Evolutionary conservation across 345 rosid species (phyloP).

Genomic region (Turritis glabra): DNA sequence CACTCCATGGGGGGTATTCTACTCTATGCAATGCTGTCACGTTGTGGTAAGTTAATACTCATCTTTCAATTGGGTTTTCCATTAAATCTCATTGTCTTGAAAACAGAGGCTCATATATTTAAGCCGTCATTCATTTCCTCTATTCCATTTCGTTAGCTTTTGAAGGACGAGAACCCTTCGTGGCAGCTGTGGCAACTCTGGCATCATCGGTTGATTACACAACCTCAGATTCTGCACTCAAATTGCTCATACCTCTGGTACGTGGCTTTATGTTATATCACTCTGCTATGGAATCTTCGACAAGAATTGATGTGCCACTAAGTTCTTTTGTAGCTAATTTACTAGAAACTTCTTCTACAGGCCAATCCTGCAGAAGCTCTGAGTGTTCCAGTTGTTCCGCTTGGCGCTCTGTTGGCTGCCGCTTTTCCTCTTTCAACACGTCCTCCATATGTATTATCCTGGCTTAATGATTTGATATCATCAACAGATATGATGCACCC

Average conservation of each 20-base stretch:
- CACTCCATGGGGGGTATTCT: slow-evolving; percentile 54
- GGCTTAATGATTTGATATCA: slow-evolving; percentile 86
- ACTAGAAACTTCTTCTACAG: slow-evolving; percentile 47
- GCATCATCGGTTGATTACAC: slow-evolving; percentile 95
- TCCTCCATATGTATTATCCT: slow-evolving; percentile 82
- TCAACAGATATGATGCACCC: slow-evolving; percentile 98
- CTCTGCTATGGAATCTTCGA: slow-evolving; percentile 16
- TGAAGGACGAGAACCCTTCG: slow-evolving; percentile 67
- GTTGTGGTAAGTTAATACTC: slow-evolving; percentile 33
- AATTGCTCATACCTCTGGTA: slow-evolving; percentile 88
- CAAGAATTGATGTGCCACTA: not conserved
- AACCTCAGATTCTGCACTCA: slow-evolving; percentile 77
- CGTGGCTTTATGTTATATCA: slow-evolving; percentile 33
- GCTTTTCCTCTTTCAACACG: slow-evolving; percentile 81
- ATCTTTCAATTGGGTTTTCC: slow-evolving; percentile 1
- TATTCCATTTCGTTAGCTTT: slow-evolving; percentile 51
- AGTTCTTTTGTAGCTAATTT: slow-evolving; percentile 20
- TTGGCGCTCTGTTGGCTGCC: slow-evolving; percentile 81
- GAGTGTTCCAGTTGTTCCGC: slow-evolving; percentile 91
- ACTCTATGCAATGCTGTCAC: slow-evolving; percentile 46
- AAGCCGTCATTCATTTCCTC: not conserved
- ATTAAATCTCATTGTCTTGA: slow-evolving; percentile 12
- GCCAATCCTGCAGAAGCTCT: slow-evolving; percentile 98
- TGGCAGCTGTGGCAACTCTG: slow-evolving; percentile 78
- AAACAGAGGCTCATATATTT: slow-evolving; percentile 1